Percentiles rank a stretch among this genome's conserved stretches.
Conservation (phyloP, 2,329 filamentous ascomycete genomes). For the Colletotrichum sp. region DNA sequence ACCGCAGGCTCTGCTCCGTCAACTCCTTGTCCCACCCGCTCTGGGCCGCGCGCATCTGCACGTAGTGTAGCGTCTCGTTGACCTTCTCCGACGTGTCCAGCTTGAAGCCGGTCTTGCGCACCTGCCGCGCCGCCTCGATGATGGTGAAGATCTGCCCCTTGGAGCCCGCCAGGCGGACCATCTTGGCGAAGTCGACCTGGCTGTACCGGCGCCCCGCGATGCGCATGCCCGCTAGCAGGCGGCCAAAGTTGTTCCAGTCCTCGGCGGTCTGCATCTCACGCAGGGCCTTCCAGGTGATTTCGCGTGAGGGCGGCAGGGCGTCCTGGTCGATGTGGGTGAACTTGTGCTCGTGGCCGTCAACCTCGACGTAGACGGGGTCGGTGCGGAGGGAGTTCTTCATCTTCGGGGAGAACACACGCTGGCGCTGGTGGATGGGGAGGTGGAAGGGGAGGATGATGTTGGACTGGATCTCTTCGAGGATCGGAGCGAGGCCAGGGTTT, state of each 20-base stretch:
- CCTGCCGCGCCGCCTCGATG: slow-evolving; percentile 55
- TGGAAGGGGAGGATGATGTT: slow-evolving; percentile 68
- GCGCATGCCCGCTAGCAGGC: slow-evolving; percentile 55
- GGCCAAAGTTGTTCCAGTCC: slow-evolving; percentile 59
- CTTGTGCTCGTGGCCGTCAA: slow-evolving; percentile 60
- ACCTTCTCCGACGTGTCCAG: slow-evolving; percentile 47
- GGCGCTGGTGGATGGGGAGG: slow-evolving; percentile 57
- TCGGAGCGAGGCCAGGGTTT: slow-evolving; percentile 56
- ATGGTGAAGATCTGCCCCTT: slow-evolving; percentile 49
- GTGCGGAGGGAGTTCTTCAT: slow-evolving; percentile 53
- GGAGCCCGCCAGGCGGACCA: slow-evolving; percentile 45
- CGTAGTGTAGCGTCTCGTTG: slow-evolving; percentile 39
- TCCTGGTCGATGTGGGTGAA: slow-evolving; percentile 51
- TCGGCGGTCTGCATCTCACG: slow-evolving; percentile 49
- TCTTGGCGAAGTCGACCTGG: slow-evolving; percentile 37
- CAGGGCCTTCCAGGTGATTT: slow-evolving; percentile 42
- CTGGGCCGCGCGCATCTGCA: slow-evolving; percentile 48
- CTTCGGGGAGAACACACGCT: slow-evolving; percentile 54
- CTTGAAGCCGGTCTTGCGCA: slow-evolving; percentile 49
- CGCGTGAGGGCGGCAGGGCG: slow-evolving; percentile 48
- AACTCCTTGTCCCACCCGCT: slow-evolving; percentile 36
- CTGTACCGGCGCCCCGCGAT: slow-evolving; percentile 45
- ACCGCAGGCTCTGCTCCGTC: slow-evolving; percentile 48
- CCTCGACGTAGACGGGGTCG: slow-evolving; percentile 63
- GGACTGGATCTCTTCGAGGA: slow-evolving; percentile 58